Conservation (phyloP, 208 protist species). For the Vickermania spadyakhi region DNA sequence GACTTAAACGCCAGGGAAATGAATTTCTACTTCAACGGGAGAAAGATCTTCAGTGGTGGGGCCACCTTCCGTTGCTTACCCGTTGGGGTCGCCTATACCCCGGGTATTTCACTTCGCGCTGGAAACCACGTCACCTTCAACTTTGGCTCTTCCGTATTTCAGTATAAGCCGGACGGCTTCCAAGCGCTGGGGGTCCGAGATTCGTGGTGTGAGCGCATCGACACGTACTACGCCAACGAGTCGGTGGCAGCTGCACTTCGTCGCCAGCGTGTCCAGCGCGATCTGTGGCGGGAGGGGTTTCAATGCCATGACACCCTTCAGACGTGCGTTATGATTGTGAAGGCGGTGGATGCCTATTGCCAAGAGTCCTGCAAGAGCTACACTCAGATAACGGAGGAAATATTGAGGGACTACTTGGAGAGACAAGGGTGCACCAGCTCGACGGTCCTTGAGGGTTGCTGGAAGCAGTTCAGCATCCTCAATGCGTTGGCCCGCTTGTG, state of each 20-base stretch:
- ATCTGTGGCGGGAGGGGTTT: constrained; percentile 27
- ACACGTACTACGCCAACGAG: constrained; percentile 80
- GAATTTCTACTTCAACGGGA: constrained; percentile 78
- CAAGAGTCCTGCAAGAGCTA: constrained; percentile 31
- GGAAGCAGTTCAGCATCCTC: constrained; percentile 48
- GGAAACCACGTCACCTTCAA: constrained; percentile 81
- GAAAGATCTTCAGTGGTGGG: constrained; percentile 28
- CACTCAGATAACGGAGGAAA: constrained; percentile 41
- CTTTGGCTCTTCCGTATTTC: constrained; percentile 81
- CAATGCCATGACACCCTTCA: neutral
- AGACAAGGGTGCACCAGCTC: constrained; percentile 2
- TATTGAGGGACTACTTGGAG: constrained; percentile 11
- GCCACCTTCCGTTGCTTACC: constrained; percentile 32
- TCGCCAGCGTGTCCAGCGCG: constrained; percentile 34
- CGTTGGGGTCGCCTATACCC: constrained; percentile 34
- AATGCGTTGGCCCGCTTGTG: constrained; percentile 62
- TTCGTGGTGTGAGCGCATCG: constrained; percentile 88
- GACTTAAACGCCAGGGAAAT: constrained; percentile 66
- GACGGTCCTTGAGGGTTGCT: constrained; percentile 18
- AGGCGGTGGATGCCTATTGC: constrained; percentile 44
- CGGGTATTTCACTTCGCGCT: constrained; percentile 75
- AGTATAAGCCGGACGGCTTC: constrained; percentile 85
- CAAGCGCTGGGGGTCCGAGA: constrained; percentile 80
- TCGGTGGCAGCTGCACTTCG: constrained; percentile 29
- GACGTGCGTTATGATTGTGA: constrained; percentile 16